Evolutionary conservation across 306 rosid species (phyloP).

Genomic region (Dryas alaskensis): DNA sequence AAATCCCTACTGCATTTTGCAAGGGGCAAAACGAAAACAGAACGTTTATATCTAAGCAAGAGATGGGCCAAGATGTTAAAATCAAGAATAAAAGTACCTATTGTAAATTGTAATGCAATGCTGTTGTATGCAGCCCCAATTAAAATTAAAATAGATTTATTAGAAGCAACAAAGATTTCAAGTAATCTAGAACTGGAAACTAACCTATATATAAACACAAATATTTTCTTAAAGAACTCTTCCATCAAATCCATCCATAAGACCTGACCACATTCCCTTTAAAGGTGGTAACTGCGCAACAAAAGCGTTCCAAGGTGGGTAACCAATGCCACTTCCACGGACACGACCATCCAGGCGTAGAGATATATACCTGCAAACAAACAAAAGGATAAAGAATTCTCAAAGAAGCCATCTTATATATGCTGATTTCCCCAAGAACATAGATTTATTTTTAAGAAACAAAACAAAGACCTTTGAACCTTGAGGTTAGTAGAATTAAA

Average conservation of each 20-base stretch:
- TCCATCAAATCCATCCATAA: slow-evolving; percentile 90
- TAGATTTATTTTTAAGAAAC: neutral
- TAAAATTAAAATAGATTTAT: neutral
- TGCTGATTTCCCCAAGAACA: neutral
- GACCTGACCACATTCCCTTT: slow-evolving; percentile 95
- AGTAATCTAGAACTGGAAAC: slow-evolving; percentile 1
- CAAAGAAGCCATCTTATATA: neutral
- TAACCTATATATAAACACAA: slow-evolving; percentile 20
- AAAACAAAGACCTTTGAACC: neutral
- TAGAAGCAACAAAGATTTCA: neutral
- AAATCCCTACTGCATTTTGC: neutral
- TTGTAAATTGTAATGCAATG: no score
- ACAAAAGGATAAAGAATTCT: neutral
- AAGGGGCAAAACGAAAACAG: neutral
- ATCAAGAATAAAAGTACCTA: neutral
- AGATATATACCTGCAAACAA: slow-evolving; percentile 67
- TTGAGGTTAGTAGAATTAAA: neutral
- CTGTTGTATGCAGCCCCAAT: neutral
- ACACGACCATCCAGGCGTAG: slow-evolving; percentile 93
- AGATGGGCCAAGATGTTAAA: neutral
- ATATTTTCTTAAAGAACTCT: slow-evolving; percentile 48
- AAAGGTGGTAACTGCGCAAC: slow-evolving; percentile 85
- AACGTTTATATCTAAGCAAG: neutral
- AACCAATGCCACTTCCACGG: slow-evolving; percentile 89
- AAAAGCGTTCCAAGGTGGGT: slow-evolving; percentile 98